phyloP scores from a whole-genome alignment of 2,329 filamentous ascomycete species.

The Colletotrichum ledebouriae region DNA sequence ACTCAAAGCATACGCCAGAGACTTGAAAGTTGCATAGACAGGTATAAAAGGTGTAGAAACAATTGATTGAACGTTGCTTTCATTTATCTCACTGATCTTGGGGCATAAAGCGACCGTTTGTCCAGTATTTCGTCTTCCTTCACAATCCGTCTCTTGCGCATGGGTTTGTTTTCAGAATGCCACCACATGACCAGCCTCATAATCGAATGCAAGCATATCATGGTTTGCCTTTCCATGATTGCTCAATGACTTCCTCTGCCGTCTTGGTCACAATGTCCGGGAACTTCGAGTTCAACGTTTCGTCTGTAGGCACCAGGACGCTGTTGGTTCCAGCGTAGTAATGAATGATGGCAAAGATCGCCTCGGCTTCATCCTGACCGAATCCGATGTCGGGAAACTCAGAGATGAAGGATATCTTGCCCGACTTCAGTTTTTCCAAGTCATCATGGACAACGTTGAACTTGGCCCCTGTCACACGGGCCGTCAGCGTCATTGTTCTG shows the following conservation, averaged over 20 bases:
- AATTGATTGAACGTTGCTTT: too few species aligned
- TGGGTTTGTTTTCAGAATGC: too few species aligned
- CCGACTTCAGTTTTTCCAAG: conserved; percentile 45
- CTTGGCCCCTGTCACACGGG: not conserved
- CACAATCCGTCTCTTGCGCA: too few species aligned
- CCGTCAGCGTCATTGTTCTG: not conserved
- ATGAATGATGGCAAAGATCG: conserved; percentile 45
- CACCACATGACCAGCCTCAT: too few species aligned
- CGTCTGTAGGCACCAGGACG: conserved; percentile 39
- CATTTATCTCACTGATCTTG: too few species aligned
- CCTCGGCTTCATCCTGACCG: conserved; percentile 39
- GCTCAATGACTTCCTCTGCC: conserved; percentile 45
- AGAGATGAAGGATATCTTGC: conserved; percentile 45
- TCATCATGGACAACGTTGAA: conserved; percentile 25
- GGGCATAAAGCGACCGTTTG: too few species aligned
- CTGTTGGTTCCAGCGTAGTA: conserved; percentile 42
- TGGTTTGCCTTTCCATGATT: conserved; percentile 14
- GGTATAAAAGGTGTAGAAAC: too few species aligned
- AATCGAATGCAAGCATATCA: too few species aligned
- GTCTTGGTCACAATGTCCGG: conserved; percentile 45
- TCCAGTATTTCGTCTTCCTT: too few species aligned
- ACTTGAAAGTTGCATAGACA: not conserved
- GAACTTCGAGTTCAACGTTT: conserved; percentile 49
- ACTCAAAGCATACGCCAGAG: conserved; percentile 1
- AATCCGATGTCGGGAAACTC: conserved; percentile 44